phyloP scores from a whole-genome alignment of 2,329 filamentous ascomycete genomes.

The Hansfordia pulvinata region DNA sequence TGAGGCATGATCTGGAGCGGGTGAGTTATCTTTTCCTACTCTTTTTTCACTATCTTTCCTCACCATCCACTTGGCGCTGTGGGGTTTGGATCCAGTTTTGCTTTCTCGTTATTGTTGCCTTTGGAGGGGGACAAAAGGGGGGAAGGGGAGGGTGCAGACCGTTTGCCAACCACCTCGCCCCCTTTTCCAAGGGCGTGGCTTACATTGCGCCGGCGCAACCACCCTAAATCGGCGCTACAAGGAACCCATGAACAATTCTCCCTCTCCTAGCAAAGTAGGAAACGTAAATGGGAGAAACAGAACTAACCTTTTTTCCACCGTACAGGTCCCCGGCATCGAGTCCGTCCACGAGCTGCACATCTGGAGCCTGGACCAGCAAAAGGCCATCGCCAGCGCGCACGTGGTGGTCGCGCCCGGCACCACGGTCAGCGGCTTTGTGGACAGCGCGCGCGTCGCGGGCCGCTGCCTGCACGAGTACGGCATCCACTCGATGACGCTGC shows the following conservation, averaged over 20 bases:
- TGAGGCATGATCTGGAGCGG: constrained; percentile 56
- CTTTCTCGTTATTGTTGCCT: no score
- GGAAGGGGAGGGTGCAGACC: no score
- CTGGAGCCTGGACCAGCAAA: constrained; percentile 60
- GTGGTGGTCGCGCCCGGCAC: constrained; percentile 47
- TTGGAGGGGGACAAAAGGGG: no score
- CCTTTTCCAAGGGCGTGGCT: no score
- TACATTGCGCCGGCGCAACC: no score
- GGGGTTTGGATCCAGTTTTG: no score
- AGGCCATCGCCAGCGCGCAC: constrained; percentile 56
- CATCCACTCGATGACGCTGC: constrained; percentile 57
- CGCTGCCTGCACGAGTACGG: constrained; percentile 63
- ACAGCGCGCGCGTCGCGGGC: constrained; percentile 44
- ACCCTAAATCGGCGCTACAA: no score
- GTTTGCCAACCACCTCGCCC: no score
- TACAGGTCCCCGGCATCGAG: constrained; percentile 50
- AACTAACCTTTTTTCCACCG: no score
- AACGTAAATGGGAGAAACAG: no score
- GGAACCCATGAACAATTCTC: no score
- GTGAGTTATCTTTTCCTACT: constrained; percentile 18
- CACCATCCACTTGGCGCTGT: constrained; percentile 1
- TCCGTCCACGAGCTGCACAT: constrained; percentile 62
- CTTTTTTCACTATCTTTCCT: background rate
- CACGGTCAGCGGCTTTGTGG: constrained; percentile 42
- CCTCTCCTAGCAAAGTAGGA: no score